Base-by-base conservation (phyloP, 495 filamentous ascomycete species). In the Aspergillus ellipticus region DNA sequence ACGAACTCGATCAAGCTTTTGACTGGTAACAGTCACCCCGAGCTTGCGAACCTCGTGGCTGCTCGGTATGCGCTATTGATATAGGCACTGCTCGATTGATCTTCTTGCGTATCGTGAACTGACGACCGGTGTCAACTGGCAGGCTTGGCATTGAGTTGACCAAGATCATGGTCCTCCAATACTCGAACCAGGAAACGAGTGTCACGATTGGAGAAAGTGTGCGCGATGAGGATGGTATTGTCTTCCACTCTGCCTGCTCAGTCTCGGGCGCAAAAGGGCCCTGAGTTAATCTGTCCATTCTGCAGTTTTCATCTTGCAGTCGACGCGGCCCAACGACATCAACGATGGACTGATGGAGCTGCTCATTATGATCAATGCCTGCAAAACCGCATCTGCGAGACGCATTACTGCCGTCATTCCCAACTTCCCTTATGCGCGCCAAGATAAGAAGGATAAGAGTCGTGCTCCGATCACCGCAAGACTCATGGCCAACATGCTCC, bases 301-400 rank as follows among this genome's bases (percentile, higher is more conserved):
- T 62, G 21, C 65, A 87, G 92, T 96, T 67, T 98, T 96, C 79
- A 93, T 98, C 60, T 77, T 98, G 54, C 94, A 98, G 72, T 96
- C 92, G 29, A 96, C 95, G 42, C 85, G 88, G 11, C 95, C 94
- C 3, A 92, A 93, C 68, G 92, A 97, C 68, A 92, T 98, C 77
- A 98, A 98, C 74, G 95, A 98, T 68, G 94, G 91, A 45, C 81
- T 98, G 50, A 98, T 98, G 94, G 94, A 98, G 74, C 84, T 98
- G 45, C 82, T 98, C 31, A 97, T 97, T 72, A 96, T 97, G 85
- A 96, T 97, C 78, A 96, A 96, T 68, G 94, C 94, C 50, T 98
- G 94, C 82, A 93, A 96, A 63, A 97, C 94, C 20, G 95, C 94
- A 33, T 92, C 86, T n/a, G 92, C 92, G 5, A 83, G 92, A 56